A percentile compares a stretch with the other conserved stretches of the same genome.
phyloP scores from a whole-genome alignment of 176 grass and related monocot genomes.

The Triticum dicoccoides region DNA sequence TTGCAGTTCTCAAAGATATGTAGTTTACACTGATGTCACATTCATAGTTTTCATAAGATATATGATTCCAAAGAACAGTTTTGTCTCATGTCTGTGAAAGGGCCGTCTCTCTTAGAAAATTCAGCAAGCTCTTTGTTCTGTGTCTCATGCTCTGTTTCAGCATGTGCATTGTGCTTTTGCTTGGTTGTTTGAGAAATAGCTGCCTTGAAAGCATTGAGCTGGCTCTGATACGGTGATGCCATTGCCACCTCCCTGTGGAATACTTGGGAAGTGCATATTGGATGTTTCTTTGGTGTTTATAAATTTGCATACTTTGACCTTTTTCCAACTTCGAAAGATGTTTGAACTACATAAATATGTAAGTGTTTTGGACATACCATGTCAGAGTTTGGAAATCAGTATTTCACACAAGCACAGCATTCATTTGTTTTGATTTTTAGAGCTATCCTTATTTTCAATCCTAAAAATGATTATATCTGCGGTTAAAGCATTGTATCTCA shows the following conservation, averaged over 20 bases:
- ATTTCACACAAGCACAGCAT: neutral
- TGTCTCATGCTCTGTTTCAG: conserved; percentile 1
- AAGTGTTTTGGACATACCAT: neutral
- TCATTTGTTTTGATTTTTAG: neutral
- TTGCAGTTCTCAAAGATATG: neutral
- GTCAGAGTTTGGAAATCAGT: neutral
- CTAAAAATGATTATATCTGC: neutral
- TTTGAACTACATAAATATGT: neutral
- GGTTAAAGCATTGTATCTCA: neutral
- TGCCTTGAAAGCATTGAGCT: neutral
- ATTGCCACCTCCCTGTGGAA: neutral
- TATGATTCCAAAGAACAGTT: conserved; percentile 15
- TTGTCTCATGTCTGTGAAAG: neutral
- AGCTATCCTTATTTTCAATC: neutral
- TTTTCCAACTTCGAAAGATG: neutral
- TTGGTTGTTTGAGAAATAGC: conserved; percentile 16
- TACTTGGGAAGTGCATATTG: neutral
- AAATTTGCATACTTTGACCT: neutral
- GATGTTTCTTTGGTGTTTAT: neutral
- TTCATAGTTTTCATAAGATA: conserved; percentile 4
- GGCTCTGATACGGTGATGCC: neutral
- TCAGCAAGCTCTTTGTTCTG: neutral
- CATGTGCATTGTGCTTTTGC: neutral
- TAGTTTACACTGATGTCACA: neutral
- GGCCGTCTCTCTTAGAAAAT: neutral